Base-by-base conservation (phyloP, 805 yeast genomes). In the Starmerella stigmatis region DNA sequence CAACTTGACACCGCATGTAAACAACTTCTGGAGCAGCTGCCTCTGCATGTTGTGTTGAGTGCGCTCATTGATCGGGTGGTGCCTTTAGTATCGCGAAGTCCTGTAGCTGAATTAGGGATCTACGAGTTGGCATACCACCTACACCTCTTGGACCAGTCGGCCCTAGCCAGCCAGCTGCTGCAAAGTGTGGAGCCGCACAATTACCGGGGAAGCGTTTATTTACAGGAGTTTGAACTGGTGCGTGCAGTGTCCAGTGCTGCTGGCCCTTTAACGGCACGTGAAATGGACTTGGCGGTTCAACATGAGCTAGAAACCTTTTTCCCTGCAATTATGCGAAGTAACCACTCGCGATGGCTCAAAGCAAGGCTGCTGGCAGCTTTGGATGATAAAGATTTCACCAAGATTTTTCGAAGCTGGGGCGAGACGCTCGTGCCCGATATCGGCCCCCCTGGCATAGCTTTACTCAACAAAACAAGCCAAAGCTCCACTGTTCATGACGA, bases 141-240 rank as follows among this genome's bases (percentile, higher is more conserved):
- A 26, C 27, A 41, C n/a, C 15, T 37, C 5, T 13, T 36, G 16
- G 54, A 47, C 9, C 52, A 52, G 11, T 44, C 32, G 12, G 47
- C 51, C 10, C 48, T 57, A 11, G 57, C 56, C 5, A 25, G 28
- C 3, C 59, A 56, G 32, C 31, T 54, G 7, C 35, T 53, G 13
- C 44, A 35, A 10, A 56, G 40, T 12, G 40, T 17, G 10, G 5
- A 13, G 5, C 28, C 30, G 11, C 8, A 10, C n/a, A 11, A 23
- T 16, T 6, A 6, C 31, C 6, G 12, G 6, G 6, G 12, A 13
- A 13, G 15, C n/a, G 15, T 28, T 8, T n/a, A 28, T 5, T 9
- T 28, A 13, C 16, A 6, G 6, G 40, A 36, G 17, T 36, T 36
- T 12, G 40, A 36, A 15, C 13, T 36, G 13, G 40, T 25, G 5